These are phyloP conservation scores for Galerina marginata DNA, from an alignment of 768 basidiomycete genomes.

Conservation along the genomic window DNA sequence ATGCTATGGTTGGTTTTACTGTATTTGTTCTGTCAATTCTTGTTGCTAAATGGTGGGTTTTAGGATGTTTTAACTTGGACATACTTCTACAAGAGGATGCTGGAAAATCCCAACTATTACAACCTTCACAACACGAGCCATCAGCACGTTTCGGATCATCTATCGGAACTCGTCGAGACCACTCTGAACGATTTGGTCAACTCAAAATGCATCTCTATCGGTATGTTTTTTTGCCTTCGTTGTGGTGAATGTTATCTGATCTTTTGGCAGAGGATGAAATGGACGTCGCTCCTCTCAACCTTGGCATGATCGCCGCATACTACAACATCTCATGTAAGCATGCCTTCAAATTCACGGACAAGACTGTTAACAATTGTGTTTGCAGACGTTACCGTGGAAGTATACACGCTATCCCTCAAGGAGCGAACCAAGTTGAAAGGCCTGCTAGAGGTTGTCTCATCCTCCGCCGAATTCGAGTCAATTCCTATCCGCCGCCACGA, in stretches of 20 bases:
- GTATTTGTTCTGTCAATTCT: background rate
- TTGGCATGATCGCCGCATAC: constrained; percentile 98
- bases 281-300: constrained; percentile 89
- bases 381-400: constrained; percentile 93
- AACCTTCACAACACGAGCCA: constrained; percentile 95
- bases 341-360: background rate
- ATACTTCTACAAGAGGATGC: constrained; percentile 96
- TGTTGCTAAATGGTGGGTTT: background rate
- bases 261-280: constrained; percentile 82
- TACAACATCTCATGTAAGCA: constrained; percentile 89
- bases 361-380: constrained; percentile 8
- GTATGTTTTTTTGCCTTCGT: constrained; percentile 39
- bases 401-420: constrained; percentile 93
- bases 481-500: constrained; percentile 97
- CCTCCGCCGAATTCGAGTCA: constrained; percentile 93
- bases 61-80: constrained; percentile 99
- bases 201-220: constrained; percentile 94
- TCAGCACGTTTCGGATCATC: constrained; percentile 92
- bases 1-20: constrained; percentile 74
- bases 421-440: constrained; percentile 98
- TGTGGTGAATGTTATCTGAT: background rate
- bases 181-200: constrained; percentile 90
- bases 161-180: constrained; percentile 94
- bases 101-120: constrained; percentile 96
- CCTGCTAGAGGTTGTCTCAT: constrained; percentile 94